Evolutionary conservation across 164 flowering plant genomes (phyloP), one percentile per base, ranked within the genome.

Genomic region (Kingdonia uniflora): DNA sequence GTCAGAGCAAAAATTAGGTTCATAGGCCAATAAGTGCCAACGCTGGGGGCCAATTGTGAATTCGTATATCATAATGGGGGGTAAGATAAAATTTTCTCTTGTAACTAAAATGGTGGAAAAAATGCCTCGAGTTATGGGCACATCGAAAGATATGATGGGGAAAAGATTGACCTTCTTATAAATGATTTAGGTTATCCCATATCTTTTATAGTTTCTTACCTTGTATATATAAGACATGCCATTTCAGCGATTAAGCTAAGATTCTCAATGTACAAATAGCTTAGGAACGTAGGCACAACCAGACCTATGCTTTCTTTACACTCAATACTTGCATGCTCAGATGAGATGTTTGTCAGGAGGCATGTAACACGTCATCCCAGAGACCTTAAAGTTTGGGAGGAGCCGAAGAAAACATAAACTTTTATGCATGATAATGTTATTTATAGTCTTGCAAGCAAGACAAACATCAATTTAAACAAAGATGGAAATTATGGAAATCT

Each of bases 181-280:
- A 67, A 71, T 50, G 67, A 19, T n/a, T 19, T n/a, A 6, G 19
- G 48, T 5, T 19, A 44, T 44, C 48, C 48, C 19, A 19, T 44
- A 8, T 44, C 48, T 2, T 16, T 5, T 44, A 5, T 44, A 19
- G 48, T 16, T 7, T 8, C 20, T 10, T 44, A 2, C 21, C 48
- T 19, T 0, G 11, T 10, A 16, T 44, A 8, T n/a, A 44, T 44
- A 10, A 2, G 44, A 11, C 38, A 20, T 40, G 60, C 62, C 2
- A 51, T 37, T 16, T 38, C 66, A 48, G 73, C 81, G 48, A 68
- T 77, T 39, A 75, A 65, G 61, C 74, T 72, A 17, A 74, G 90
- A 64, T 39, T 62, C 25, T 60, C 71, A 19, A 76, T 80, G 79
- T 76, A 80, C 52, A 61, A 69, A 16, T 87, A 87, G 88, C 84